Evolutionary conservation across 208 protist species (phyloP).

Genomic region (Leishmania turanica): DNA sequence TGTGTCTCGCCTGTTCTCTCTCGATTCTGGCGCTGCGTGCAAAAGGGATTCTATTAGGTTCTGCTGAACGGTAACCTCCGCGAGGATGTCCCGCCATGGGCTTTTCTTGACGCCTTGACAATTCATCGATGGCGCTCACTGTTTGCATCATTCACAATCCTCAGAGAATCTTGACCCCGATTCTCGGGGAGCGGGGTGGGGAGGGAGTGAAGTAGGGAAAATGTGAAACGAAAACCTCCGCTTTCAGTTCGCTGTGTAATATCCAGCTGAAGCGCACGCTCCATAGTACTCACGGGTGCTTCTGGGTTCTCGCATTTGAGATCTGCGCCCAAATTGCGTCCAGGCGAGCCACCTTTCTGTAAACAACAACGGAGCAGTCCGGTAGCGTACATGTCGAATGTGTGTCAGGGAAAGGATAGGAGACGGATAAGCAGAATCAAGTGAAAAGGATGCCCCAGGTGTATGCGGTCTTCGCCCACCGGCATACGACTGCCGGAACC

Average conservation of each 20-base stretch:
- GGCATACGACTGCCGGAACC: neutral
- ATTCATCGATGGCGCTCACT: constrained; percentile 7
- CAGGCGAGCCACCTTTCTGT: neutral
- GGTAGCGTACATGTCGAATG: neutral
- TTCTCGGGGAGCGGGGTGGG: neutral
- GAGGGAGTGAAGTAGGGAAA: neutral
- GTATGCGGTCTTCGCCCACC: no score
- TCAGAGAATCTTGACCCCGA: no score
- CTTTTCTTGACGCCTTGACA: neutral
- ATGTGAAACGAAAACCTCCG: neutral
- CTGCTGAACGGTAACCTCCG: constrained; percentile 33
- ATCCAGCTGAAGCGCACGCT: neutral
- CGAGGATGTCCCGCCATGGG: constrained; percentile 29
- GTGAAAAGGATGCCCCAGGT: neutral
- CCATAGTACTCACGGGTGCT: neutral
- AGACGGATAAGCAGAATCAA: neutral
- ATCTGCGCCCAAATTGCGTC: no score
- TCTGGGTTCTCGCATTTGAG: neutral
- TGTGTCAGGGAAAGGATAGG: neutral
- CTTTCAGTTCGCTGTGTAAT: neutral
- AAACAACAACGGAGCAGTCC: neutral
- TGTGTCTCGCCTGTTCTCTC: neutral
- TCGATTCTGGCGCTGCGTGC: constrained; percentile 5
- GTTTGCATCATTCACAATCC: neutral
- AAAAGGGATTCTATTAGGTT: constrained; percentile 29